phyloP scores from a whole-genome alignment of 2,329 filamentous ascomycete species.

The Furcasterigmium furcatum region DNA sequence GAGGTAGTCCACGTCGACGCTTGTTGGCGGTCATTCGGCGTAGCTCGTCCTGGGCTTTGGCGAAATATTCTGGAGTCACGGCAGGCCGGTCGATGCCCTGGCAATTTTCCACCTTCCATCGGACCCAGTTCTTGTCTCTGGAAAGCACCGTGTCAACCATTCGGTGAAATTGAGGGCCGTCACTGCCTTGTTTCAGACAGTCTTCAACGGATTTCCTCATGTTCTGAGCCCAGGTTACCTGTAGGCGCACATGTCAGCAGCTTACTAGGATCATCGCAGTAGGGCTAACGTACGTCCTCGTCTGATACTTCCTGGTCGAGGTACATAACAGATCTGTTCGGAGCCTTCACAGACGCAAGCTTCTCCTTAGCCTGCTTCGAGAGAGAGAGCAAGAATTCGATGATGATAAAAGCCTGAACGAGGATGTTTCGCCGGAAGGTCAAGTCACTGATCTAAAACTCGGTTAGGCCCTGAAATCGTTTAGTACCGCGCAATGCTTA shows the following conservation, averaged over 20 bases:
- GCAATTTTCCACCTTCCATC: constrained; percentile 96
- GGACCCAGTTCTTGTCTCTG: constrained; percentile 97
- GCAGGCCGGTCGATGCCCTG: constrained; percentile 77
- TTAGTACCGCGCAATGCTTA: constrained; percentile 31
- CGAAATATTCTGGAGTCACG: constrained; percentile 66
- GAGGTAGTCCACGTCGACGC: constrained; percentile 63
- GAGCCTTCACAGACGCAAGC: constrained; percentile 58
- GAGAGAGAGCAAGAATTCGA: constrained; percentile 93
- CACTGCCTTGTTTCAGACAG: constrained; percentile 76
- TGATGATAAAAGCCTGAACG: constrained; percentile 89
- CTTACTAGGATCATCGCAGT: background rate
- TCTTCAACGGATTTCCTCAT: constrained; percentile 72
- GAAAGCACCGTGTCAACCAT: constrained; percentile 97
- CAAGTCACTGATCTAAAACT: constrained; percentile 75
- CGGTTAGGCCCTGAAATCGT: constrained; percentile 17
- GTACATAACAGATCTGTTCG: constrained; percentile 88
- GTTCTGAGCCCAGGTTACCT: constrained; percentile 79
- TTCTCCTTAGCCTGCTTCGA: constrained; percentile 80
- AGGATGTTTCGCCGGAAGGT: constrained; percentile 93
- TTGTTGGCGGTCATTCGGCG: constrained; percentile 67
- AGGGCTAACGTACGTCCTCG: constrained; percentile 67
- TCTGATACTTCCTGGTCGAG: constrained; percentile 70
- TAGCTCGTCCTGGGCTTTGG: constrained; percentile 64
- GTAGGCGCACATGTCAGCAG: constrained; percentile 12
- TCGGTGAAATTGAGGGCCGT: constrained; percentile 90